Evolutionary conservation across 345 rosid genomes (phyloP).

Genomic region (Pistacia atlantica): DNA sequence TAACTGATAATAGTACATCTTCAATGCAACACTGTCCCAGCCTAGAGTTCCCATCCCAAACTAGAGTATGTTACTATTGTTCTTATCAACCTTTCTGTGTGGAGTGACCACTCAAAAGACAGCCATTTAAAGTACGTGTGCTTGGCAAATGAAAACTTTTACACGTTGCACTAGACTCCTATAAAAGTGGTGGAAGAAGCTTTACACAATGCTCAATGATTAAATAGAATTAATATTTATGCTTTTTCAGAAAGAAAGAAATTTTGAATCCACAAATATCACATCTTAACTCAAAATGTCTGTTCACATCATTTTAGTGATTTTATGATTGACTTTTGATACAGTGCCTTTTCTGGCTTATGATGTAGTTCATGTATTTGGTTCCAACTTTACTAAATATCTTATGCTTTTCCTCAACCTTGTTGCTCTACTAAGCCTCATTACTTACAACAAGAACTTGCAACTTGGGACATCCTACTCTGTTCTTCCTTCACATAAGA

Average conservation of each 20-base stretch:
- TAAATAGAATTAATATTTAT: too few relatives aligned
- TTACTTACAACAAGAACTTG: background rate
- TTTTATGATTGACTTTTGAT: background rate
- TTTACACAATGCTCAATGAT: too few relatives aligned
- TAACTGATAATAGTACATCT: background rate
- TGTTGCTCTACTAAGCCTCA: background rate
- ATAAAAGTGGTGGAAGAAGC: background rate
- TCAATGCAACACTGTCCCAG: background rate
- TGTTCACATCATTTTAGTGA: background rate
- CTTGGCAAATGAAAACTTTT: slow-evolving; percentile 6
- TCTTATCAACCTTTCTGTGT: background rate
- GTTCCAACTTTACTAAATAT: background rate
- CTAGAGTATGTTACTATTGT: background rate
- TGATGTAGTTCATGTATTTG: background rate
- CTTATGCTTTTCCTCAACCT: background rate
- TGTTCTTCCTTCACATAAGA: background rate
- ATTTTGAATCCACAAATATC: background rate
- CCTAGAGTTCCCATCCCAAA: background rate
- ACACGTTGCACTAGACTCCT: background rate
- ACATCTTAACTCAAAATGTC: background rate
- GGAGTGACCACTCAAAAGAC: background rate
- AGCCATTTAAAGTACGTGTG: background rate
- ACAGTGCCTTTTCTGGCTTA: background rate
- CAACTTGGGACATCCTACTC: background rate
- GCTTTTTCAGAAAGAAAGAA: too few relatives aligned